Evolutionary conservation across 2,329 filamentous ascomycete species (phyloP).

Genomic region (Trichoderma lentiforme): DNA sequence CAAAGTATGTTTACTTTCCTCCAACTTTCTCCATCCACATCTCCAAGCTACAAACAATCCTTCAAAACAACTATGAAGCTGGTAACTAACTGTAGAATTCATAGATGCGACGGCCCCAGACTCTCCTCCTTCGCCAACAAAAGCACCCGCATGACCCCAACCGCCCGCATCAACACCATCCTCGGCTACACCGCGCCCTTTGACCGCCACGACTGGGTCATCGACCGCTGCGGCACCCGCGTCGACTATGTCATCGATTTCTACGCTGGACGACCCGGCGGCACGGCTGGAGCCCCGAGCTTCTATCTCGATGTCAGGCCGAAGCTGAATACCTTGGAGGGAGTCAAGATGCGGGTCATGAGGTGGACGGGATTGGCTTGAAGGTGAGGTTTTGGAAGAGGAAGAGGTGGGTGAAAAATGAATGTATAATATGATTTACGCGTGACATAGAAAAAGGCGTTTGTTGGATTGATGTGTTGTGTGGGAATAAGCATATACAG

Average conservation of each 20-base stretch:
- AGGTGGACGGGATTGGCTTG: slow-evolving; percentile 49
- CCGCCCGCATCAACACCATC: slow-evolving; percentile 75
- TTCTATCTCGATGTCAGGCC: slow-evolving; percentile 68
- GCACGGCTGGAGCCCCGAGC: slow-evolving; percentile 43
- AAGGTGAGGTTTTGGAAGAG: background rate
- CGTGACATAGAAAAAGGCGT: background rate
- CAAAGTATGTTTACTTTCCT: slow-evolving; percentile 45
- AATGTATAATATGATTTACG: background rate
- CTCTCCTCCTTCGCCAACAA: slow-evolving; percentile 81
- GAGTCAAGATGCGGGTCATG: slow-evolving; percentile 61
- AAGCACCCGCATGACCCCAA: slow-evolving; percentile 68
- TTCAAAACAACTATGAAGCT: background rate
- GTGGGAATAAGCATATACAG: background rate
- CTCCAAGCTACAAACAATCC: too few relatives aligned
- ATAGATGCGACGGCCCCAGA: slow-evolving; percentile 67
- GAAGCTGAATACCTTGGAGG: slow-evolving; percentile 66
- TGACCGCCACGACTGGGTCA: slow-evolving; percentile 95
- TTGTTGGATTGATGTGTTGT: background rate
- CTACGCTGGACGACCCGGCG: slow-evolving; percentile 66
- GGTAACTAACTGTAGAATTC: slow-evolving; percentile 20
- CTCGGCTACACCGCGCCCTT: slow-evolving; percentile 91
- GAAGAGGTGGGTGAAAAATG: too few relatives aligned
- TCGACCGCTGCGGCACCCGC: slow-evolving; percentile 81
- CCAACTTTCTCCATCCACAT: background rate
- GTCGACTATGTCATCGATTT: slow-evolving; percentile 98